Percentiles rank a stretch among this genome's conserved stretches.
Conservation (phyloP, 1,284 basidiomycete genomes). For the Ganoderma leucocontextum region DNA sequence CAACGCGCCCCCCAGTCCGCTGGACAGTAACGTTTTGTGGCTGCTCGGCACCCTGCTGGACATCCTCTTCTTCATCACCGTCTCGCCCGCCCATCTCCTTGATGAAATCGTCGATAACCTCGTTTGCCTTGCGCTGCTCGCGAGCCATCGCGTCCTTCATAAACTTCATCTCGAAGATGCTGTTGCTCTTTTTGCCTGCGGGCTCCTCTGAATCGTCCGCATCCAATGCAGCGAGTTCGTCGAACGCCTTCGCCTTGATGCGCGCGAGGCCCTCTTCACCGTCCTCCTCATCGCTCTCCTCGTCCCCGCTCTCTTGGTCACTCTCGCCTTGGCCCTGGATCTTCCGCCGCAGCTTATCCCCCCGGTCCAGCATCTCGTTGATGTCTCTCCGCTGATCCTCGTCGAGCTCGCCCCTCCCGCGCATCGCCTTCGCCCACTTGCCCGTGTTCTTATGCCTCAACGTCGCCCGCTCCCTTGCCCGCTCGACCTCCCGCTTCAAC, state of each 20-base stretch:
- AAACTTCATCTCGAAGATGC: conserved; percentile 93
- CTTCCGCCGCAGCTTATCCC: conserved; percentile 75
- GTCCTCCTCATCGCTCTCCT: conserved; percentile 52
- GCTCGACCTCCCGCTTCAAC: conserved; percentile 78
- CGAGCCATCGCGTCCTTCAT: conserved; percentile 90
- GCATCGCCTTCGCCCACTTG: conserved; percentile 82
- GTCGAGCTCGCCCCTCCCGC: conserved; percentile 67
- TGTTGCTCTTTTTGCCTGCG: conserved; percentile 57
- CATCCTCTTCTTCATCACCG: conserved; percentile 47
- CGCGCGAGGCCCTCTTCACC: conserved; percentile 54
- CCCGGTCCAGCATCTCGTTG: conserved; percentile 80
- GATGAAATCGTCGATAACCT: conserved; percentile 75
- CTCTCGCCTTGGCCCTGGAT: conserved; percentile 68
- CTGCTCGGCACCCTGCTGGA: conserved; percentile 43
- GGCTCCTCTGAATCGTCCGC: conserved; percentile 43
- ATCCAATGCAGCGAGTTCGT: conserved; percentile 69
- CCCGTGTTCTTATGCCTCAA: conserved; percentile 85
- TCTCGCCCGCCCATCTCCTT: conserved; percentile 63
- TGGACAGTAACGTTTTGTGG: conserved; percentile 49
- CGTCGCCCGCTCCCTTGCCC: conserved; percentile 88
- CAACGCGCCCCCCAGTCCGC: conserved; percentile 66
- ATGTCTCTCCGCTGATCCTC: conserved; percentile 76
- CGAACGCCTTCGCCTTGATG: conserved; percentile 75
- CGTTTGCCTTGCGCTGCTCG: conserved; percentile 63
- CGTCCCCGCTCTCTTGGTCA: conserved; percentile 55